Evolutionary conservation across 257 asterid genomes (phyloP).

Genomic region (Parsonsia alboflavescens): DNA sequence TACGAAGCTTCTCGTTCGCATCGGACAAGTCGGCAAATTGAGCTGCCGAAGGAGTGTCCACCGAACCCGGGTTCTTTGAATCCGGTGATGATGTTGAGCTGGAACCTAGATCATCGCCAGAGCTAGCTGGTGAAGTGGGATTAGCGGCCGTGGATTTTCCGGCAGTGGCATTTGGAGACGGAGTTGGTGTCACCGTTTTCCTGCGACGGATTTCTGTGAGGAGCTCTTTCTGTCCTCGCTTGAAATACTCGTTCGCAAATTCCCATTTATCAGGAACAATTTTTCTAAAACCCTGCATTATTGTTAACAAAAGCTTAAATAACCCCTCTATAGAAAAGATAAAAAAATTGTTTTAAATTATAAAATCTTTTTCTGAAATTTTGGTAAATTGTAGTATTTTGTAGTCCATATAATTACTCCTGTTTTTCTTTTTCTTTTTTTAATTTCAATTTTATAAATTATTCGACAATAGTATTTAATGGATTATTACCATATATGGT

Average conservation of each 20-base stretch:
- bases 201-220: constrained; percentile 66
- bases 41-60: constrained; percentile 44
- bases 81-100: constrained; percentile 68
- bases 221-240: constrained; percentile 60
- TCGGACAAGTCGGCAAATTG: constrained; percentile 57
- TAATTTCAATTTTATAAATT: no score
- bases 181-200: constrained; percentile 29
- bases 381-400: no score
- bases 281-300: constrained; percentile 67
- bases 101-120: constrained; percentile 60
- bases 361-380: no score
- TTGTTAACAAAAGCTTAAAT: background rate
- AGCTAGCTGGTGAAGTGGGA: constrained; percentile 37
- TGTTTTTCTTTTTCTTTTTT: no score
- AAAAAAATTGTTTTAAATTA: no score
- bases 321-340: no score
- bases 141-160: constrained; percentile 27
- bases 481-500: no score
- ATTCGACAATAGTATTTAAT: no score
- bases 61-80: constrained; percentile 53
- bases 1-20: constrained; percentile 58
- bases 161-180: constrained; percentile 3
- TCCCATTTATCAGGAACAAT: constrained; percentile 89
- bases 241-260: constrained; percentile 74
- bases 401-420: no score